Conservation (phyloP, 345 rosid genomes). For the Durio zibethinus region DNA sequence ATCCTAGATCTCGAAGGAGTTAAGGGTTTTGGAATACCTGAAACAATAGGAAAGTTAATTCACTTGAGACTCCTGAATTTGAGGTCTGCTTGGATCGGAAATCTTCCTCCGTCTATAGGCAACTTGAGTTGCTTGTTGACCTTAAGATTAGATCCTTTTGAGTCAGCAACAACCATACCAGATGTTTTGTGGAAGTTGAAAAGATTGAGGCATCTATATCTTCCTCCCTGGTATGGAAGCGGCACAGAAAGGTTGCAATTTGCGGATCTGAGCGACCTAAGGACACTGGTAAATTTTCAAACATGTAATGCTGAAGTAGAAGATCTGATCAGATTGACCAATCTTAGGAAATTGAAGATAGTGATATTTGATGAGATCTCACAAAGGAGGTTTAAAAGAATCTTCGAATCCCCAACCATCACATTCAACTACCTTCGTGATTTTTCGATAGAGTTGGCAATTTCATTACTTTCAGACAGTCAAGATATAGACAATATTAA, state of each 20-base stretch:
- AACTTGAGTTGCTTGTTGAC: neutral
- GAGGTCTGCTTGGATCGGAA: neutral
- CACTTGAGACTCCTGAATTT: neutral
- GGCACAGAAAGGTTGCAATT: neutral
- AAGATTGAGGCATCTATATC: neutral
- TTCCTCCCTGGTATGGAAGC: neutral
- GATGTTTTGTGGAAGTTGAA: neutral
- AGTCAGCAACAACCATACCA: neutral
- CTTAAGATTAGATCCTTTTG: neutral
- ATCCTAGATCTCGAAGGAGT: neutral
- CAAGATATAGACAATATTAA: too few relatives aligned
- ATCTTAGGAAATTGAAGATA: neutral
- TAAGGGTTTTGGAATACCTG: neutral
- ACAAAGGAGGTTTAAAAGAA: neutral
- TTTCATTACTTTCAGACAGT: too few relatives aligned
- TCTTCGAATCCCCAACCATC: neutral
- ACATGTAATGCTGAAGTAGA: neutral
- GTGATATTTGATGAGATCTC: neutral
- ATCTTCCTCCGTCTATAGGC: neutral
- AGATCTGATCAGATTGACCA: neutral
- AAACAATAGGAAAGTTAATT: neutral
- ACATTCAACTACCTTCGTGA: neutral
- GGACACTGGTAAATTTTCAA: neutral
- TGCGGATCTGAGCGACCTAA: neutral
- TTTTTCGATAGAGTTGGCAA: neutral